Base-by-base conservation (phyloP, 345 rosid species). In the Sonneratia alba region DNA sequence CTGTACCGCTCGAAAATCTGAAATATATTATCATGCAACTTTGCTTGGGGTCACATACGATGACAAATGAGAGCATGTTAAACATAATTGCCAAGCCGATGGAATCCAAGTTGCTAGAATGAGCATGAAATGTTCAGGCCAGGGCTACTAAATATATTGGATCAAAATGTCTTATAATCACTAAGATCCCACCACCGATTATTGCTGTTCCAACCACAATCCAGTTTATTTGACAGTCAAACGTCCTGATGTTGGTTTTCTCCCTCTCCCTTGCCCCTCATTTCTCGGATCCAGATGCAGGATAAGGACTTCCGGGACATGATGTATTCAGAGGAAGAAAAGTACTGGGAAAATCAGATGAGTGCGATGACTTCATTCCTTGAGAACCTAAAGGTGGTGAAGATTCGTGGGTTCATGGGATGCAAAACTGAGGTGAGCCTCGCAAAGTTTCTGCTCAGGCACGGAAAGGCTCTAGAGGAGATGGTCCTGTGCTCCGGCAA, bases 401-500 rank as follows among this genome's bases (percentile, higher is more conserved):
- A 83, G 81, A 91, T 93, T 40, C 76, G 82, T 68, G 98, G 98
- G 3, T 88, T 89, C 68, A 77, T 85, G 67, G 96, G 91, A 72
- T 88, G 89, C 45, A 89, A 88, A 76, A 66, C 84, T 11, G 98
- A 91, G 73, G 91, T 85, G 78, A 88, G 92, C 74, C 82, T 88
- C 6, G 85, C 88, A 5, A 89, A 85, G 79, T 91, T 91, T 64
- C 76, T 93, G 76, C 87, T 93, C 70, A 89, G 84, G 86, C 88
- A 91, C 78, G 93, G 91, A 16, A 87, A 85, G 81, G 84, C 85
- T 69, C 84, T 93, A 83, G 85, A 86, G 74, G 88, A 87, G 74
- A 91, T 91, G 87, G 86, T 86, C 11, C 82, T 89, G 51, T 73
- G 80, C 73, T 79, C 88, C 0, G 84, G 88, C 57, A 77, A 73